Conservation (phyloP, 441 rosid species). For the Theobroma grandiflorum region DNA sequence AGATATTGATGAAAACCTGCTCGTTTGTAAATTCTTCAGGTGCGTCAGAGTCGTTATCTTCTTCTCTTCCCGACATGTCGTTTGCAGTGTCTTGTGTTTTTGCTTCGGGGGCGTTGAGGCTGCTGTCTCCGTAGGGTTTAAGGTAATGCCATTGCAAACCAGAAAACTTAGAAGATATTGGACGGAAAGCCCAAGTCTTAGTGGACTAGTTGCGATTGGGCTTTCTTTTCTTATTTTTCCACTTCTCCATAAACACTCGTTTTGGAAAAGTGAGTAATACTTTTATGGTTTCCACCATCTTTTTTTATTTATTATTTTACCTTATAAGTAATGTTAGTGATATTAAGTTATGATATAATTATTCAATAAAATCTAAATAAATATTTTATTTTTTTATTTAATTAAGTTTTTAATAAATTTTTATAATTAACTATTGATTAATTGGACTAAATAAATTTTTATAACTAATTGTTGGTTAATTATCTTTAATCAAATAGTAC, state of each 20-base stretch:
- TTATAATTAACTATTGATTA: no score
- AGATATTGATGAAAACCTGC: constrained; percentile 54
- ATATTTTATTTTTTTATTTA: no score
- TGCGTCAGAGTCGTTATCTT: constrained; percentile 65
- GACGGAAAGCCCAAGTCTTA: background rate
- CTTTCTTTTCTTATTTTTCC: background rate
- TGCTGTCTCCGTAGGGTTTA: constrained; percentile 32
- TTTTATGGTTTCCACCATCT: no score
- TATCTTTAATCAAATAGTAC: no score
- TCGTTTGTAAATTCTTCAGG: constrained; percentile 87
- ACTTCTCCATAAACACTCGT: background rate
- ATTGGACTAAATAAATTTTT: no score
- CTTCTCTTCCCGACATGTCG: constrained; percentile 50
- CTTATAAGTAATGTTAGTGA: no score
- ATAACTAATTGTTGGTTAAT: no score
- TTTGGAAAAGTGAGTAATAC: no score
- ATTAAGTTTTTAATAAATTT: no score
- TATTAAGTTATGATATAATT: no score
- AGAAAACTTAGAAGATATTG: background rate
- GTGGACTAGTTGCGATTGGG: background rate
- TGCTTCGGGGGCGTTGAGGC: background rate
- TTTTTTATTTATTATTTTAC: no score
- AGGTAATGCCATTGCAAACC: background rate
- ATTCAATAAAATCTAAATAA: no score
- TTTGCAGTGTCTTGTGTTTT: background rate